Percentiles rank a stretch among this genome's conserved stretches.
phyloP scores from a whole-genome alignment of 2,329 filamentous ascomycete species.

The Mycosphaerella arachidis region DNA sequence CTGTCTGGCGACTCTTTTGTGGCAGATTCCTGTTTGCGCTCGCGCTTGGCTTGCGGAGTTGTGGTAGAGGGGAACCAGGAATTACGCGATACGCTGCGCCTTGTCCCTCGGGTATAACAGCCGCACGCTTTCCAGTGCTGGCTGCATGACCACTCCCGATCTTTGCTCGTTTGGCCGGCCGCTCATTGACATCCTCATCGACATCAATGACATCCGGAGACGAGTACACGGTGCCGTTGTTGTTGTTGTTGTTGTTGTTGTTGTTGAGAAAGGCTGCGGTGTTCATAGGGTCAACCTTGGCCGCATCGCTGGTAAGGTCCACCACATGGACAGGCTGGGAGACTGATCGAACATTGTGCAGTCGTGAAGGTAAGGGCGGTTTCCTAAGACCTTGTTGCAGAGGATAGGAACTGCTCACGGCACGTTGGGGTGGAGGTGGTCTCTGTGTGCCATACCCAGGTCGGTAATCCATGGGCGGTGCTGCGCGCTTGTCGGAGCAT shows the following conservation, averaged over 20 bases:
- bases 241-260: slow-evolving; percentile 11
- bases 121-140: slow-evolving; percentile 4
- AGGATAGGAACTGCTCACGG: slow-evolving; percentile 24
- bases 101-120: neutral
- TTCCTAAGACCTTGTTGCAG: slow-evolving; percentile 21
- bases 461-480: slow-evolving; percentile 27
- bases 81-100: slow-evolving; percentile 17
- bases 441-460: slow-evolving; percentile 19
- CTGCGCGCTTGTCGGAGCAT: slow-evolving; percentile 21
- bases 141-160: slow-evolving; percentile 9
- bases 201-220: slow-evolving; percentile 25
- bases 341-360: slow-evolving; percentile 31
- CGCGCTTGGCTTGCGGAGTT: slow-evolving; percentile 13
- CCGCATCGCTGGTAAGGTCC: slow-evolving; percentile 24
- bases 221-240: slow-evolving; percentile 10
- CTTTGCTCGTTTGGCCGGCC: slow-evolving; percentile 29
- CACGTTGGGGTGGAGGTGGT: slow-evolving; percentile 26
- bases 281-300: slow-evolving; percentile 14
- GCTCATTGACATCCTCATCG: slow-evolving; percentile 21
- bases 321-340: slow-evolving; percentile 26
- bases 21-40: slow-evolving; percentile 6
- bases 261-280: slow-evolving; percentile 20
- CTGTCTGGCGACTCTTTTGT: slow-evolving; percentile 10
- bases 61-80: slow-evolving; percentile 23
- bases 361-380: slow-evolving; percentile 28